Evolutionary conservation across 768 basidiomycete species (phyloP).

Genomic region (Suillus paluster): DNA sequence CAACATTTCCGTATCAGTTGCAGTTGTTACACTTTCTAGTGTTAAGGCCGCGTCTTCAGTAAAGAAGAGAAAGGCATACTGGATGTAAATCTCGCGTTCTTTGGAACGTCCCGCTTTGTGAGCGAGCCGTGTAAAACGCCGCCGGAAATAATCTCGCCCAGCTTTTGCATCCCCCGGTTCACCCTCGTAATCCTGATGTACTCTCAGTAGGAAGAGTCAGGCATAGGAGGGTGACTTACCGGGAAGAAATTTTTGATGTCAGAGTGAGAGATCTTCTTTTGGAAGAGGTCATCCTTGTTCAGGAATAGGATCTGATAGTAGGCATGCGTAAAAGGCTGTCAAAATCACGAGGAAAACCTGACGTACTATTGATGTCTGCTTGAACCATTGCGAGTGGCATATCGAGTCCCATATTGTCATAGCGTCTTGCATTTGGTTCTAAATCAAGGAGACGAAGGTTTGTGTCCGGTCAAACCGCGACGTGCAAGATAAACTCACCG

Average conservation of each 20-base stretch:
- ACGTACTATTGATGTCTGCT: conserved; percentile 87
- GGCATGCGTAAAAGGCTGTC: conserved; percentile 7
- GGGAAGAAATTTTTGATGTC: conserved; percentile 91
- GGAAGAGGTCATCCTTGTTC: conserved; percentile 95
- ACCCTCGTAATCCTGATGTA: conserved; percentile 79
- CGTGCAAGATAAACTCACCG: conserved; percentile 54
- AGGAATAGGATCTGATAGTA: conserved; percentile 81
- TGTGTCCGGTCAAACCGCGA: conserved; percentile 7
- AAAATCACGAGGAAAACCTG: neutral
- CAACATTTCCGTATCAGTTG: conserved; percentile 87
- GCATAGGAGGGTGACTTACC: conserved; percentile 43
- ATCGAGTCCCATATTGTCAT: conserved; percentile 99
- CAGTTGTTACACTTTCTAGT: conserved; percentile 74
- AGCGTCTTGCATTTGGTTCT: conserved; percentile 99
- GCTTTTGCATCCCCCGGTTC: conserved; percentile 70
- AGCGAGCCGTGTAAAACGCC: conserved; percentile 78
- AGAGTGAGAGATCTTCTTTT: conserved; percentile 78
- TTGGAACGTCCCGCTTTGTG: conserved; percentile 85
- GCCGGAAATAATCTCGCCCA: conserved; percentile 90
- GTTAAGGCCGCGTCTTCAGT: conserved; percentile 12
- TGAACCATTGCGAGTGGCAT: conserved; percentile 98
- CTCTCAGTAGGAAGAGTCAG: conserved; percentile 10
- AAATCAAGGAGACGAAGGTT: conserved; percentile 3
- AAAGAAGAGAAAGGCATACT: conserved; percentile 58
- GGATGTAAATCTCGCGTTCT: conserved; percentile 91